Base-by-base conservation (phyloP, 768 basidiomycete species). In the Lanmaoa pseudosensibilis region DNA sequence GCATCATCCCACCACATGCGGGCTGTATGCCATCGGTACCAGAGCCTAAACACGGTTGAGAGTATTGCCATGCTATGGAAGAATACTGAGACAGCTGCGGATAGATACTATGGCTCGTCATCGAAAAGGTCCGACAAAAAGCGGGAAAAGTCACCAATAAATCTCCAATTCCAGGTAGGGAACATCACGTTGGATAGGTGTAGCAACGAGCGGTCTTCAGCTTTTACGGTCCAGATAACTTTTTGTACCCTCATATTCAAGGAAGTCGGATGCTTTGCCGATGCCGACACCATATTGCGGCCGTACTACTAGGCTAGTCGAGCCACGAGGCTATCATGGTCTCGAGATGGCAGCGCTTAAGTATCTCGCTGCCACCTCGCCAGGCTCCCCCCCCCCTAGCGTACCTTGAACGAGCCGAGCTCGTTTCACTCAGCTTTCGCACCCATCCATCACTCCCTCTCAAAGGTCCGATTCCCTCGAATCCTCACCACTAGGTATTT, bases 1-100 rank as follows among this genome's bases (percentile, higher is more conserved):
- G 47, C 62, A 36, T 69, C 69, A 23, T 69, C 67, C 65, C 68
- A 70, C 67, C 66, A 65, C 47, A 69, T 23, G 9, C 45, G 67
- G 9, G 30, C 44, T 19, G 37, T 64, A 43, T 55, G 41, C 64
- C 56, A 66, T 46, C 57, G 48, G 32, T 62, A 71, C 53, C 58
- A 60, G 38, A 66, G 52, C 38, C 68, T 57, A 40, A 71, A 69
- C 27, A 64, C 11, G 15, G 66, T 67, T 1, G 41, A 54, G n/a
- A 59, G 27, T 50, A 70, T 58, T 5, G 69, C 64, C 15, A 58
- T 43, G 7, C 60, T 12, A 25, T 70, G 69, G 40, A 68, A 61
- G 34, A 58, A 58, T 6, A 19, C 47, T 4, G 63, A 56, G 30
- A 59, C 19, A 15, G 44, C 69, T 67, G 39, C 1, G 27, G 27